Evolutionary conservation across 2,329 filamentous ascomycete genomes (phyloP).

Genomic region (Aureobasidium vineae): DNA sequence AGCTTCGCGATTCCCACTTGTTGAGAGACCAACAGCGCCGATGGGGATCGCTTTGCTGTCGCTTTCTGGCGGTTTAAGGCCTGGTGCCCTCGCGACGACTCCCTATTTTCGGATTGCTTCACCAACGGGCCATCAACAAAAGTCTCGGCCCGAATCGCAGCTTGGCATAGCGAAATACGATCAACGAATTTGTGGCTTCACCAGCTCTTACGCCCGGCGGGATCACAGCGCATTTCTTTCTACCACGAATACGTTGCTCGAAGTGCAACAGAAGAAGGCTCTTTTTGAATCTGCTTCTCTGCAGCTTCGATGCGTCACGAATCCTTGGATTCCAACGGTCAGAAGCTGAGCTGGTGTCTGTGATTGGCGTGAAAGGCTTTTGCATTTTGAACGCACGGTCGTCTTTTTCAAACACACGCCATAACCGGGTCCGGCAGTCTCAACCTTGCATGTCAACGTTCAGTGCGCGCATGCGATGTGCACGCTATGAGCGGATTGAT

Average conservation of each 20-base stretch:
- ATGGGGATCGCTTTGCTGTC: conserved; percentile 7
- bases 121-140: conserved; percentile 17
- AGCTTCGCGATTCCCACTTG: conserved; percentile 2
- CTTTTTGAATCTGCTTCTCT: conserved; percentile 18
- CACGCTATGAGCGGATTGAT: conserved; percentile 14
- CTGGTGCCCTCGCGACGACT: conserved; percentile 7
- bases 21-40: conserved; percentile 6
- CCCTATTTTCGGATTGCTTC: conserved; percentile 19
- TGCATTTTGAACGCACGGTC: not conserved
- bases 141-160: conserved; percentile 14
- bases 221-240: not conserved
- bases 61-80: conserved; percentile 12
- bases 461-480: not conserved
- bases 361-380: conserved; percentile 22
- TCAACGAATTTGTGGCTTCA: conserved; percentile 5
- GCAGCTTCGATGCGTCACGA: conserved; percentile 25
- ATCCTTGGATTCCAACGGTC: not conserved
- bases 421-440: conserved; percentile 18
- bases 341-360: not conserved
- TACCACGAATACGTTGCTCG: not conserved
- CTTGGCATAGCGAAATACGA: conserved; percentile 10
- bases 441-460: conserved; percentile 9
- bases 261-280: not conserved
- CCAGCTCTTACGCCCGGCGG: not conserved
- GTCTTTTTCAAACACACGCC: conserved; percentile 15